Base-by-base conservation (phyloP, 2,329 filamentous ascomycete genomes). In the Penicillium occitanis region DNA sequence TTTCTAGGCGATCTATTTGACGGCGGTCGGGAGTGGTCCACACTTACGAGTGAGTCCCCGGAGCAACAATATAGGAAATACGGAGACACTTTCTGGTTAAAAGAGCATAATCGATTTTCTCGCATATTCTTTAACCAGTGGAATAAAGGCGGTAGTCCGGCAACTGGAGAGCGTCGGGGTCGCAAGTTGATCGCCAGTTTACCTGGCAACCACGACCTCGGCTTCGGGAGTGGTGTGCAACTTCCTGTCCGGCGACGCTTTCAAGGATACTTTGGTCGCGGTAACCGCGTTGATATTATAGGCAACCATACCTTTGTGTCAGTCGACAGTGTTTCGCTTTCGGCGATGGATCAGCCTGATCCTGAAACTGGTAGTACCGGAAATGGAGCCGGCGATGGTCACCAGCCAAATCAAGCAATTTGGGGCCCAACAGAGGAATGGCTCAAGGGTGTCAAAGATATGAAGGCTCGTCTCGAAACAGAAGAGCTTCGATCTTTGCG, bases 231-330 rank as follows among this genome's bases (percentile, higher is more conserved):
- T 25, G 91, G 93, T 53, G 89, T 99, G 58, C 92, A 97, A 75
- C 75, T 90, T 8, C 84, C 90, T 0, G 92, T 97, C 40, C 87
- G 93, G 61, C 85, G 95, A 72, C 85, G 95, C 17, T 99, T 98
- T 76, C 87, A 90, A 73, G 87, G 90, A 3, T 97, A 90, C 75
- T 98, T 99, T 79, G 95, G 95, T 4, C 90, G 95, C 64, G 87
- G 89, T n/a, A 98, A 97, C 77, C 85, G 92, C 8, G 88, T 99
- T 22, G 93, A 98, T 76, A 85, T 98, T 5, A 85, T 98, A 63
- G 95, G 92, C 13, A 99, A 99, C 74, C 95, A 99, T 76, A 96
- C 92, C 0, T 93, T 99, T 75, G 91, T 99, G 22, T 96, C 92
- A 0, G 85, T 99, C 7, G 95, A 99, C 75, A 87, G 90, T 0